Conservation (phyloP, 2,329 filamentous ascomycete genomes). For the Plectosphaerella cucumerina region DNA sequence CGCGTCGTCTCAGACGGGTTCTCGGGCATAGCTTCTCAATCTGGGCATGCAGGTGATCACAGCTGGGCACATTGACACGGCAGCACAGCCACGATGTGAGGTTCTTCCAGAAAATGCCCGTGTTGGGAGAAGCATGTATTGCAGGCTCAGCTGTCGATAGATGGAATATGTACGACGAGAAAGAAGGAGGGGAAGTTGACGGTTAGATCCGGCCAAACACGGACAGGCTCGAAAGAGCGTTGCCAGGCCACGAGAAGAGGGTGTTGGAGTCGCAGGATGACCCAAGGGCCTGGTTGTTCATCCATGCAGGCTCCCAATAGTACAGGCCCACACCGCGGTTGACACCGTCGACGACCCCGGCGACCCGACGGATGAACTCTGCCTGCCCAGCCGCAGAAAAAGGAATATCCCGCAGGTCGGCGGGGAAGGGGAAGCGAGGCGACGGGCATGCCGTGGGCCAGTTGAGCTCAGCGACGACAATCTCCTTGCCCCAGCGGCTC, state of each 20-base stretch:
- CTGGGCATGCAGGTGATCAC: too few species aligned
- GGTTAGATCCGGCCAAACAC: conserved; percentile 48
- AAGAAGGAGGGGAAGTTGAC: background rate
- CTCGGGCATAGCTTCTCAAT: too few species aligned
- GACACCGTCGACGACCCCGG: conserved; percentile 48
- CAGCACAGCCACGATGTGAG: too few species aligned
- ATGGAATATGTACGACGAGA: background rate
- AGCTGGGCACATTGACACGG: too few species aligned
- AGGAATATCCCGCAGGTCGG: conserved; percentile 55
- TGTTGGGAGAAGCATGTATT: too few species aligned
- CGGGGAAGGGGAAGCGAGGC: conserved; percentile 55
- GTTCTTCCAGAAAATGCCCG: too few species aligned
- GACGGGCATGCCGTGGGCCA: conserved; percentile 63
- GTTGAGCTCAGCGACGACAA: conserved; percentile 67
- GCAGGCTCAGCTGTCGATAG: too few species aligned
- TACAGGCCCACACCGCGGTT: conserved; percentile 57
- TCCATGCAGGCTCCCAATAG: conserved; percentile 73
- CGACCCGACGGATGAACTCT: conserved; percentile 57
- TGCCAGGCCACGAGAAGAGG: conserved; percentile 53
- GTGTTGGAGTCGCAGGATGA: conserved; percentile 63
- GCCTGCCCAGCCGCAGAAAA: conserved; percentile 60
- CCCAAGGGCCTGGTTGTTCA: conserved; percentile 60
- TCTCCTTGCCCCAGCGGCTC: conserved; percentile 57
- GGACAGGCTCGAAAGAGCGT: conserved; percentile 51
- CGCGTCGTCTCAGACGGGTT: too few species aligned